Conservation (phyloP, 2,329 filamentous ascomycete genomes). For the Teratosphaeria pseudoeucalypti region DNA sequence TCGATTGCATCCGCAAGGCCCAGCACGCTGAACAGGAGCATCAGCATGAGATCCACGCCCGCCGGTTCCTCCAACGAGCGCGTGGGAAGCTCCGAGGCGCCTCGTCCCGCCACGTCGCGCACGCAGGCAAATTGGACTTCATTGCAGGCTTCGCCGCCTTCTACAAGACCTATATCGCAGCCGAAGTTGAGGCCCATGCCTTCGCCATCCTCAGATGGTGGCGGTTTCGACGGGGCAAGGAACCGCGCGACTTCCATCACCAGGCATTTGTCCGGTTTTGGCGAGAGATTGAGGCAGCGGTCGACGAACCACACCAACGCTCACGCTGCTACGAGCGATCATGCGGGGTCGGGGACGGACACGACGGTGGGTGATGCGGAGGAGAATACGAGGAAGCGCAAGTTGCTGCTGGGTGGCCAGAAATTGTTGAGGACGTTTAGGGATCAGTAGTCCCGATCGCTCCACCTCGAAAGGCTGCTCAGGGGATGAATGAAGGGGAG, state of each 20-base stretch:
- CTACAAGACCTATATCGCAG: not conserved
- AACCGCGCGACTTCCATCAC: constrained; percentile 18
- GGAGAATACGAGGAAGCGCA: constrained; percentile 29
- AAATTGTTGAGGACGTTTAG: constrained; percentile 30
- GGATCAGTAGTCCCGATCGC: constrained; percentile 11
- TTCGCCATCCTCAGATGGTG: not conserved
- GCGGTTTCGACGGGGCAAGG: constrained; percentile 1
- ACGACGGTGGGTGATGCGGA: constrained; percentile 10
- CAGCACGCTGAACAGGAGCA: constrained; percentile 17
- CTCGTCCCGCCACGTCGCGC: not conserved
- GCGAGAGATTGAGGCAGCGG: constrained; percentile 18
- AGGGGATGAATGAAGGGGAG: not conserved
- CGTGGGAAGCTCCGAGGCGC: not conserved
- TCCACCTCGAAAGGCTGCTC: not conserved
- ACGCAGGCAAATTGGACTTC: not conserved
- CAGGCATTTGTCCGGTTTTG: constrained; percentile 21
- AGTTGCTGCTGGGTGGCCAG: constrained; percentile 33
- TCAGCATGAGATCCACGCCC: constrained; percentile 14
- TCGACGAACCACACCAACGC: not conserved
- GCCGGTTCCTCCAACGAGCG: constrained; percentile 1
- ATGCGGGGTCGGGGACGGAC: not conserved
- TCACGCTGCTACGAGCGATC: not conserved
- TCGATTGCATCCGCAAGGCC: constrained; percentile 19
- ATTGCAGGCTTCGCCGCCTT: not conserved
- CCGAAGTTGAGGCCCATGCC: not conserved